A percentile compares a stretch with the other conserved stretches of the same genome.
Evolutionary conservation across 2,329 filamentous ascomycete species (phyloP).

Genomic region (Cladophialophora bantiana): DNA sequence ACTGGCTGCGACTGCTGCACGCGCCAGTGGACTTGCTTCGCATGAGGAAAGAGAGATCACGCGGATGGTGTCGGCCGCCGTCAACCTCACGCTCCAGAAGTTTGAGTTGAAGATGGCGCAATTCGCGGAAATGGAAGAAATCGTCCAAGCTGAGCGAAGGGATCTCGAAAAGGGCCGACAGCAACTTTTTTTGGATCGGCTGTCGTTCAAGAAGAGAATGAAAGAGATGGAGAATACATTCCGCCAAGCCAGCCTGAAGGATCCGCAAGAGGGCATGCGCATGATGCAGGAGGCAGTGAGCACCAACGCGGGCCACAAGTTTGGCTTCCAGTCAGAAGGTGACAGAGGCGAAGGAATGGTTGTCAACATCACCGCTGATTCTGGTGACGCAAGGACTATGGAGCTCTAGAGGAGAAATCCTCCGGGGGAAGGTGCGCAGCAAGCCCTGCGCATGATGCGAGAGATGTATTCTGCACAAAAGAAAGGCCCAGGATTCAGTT

Average conservation of each 20-base stretch:
- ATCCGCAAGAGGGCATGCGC: slow-evolving; percentile 49
- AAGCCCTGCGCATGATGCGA: background rate
- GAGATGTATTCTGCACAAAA: background rate
- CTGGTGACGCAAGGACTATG: slow-evolving; percentile 3
- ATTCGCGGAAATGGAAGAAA: slow-evolving; percentile 93
- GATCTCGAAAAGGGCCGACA: slow-evolving; percentile 92
- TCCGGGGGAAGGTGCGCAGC: background rate
- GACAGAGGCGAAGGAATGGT: slow-evolving; percentile 3
- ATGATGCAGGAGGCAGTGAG: slow-evolving; percentile 37
- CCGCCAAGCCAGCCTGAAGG: slow-evolving; percentile 52
- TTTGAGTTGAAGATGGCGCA: slow-evolving; percentile 94
- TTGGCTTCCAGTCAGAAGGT: slow-evolving; percentile 29
- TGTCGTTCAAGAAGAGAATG: slow-evolving; percentile 88
- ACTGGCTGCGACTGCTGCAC: slow-evolving; percentile 83
- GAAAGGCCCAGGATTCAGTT: background rate
- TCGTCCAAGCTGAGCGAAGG: slow-evolving; percentile 87
- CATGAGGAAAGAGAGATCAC: slow-evolving; percentile 98
- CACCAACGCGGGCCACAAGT: slow-evolving; percentile 25
- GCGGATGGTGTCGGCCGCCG: slow-evolving; percentile 85
- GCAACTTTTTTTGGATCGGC: slow-evolving; percentile 89
- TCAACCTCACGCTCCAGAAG: slow-evolving; percentile 94
- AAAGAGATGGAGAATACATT: slow-evolving; percentile 80
- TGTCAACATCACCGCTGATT: background rate
- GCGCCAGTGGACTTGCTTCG: slow-evolving; percentile 85
- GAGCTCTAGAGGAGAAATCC: slow-evolving; percentile 1